Percentiles rank a stretch among this genome's conserved stretches.
Conservation (phyloP, 2,329 filamentous ascomycete species). For the Endoconidiophora laricicola region DNA sequence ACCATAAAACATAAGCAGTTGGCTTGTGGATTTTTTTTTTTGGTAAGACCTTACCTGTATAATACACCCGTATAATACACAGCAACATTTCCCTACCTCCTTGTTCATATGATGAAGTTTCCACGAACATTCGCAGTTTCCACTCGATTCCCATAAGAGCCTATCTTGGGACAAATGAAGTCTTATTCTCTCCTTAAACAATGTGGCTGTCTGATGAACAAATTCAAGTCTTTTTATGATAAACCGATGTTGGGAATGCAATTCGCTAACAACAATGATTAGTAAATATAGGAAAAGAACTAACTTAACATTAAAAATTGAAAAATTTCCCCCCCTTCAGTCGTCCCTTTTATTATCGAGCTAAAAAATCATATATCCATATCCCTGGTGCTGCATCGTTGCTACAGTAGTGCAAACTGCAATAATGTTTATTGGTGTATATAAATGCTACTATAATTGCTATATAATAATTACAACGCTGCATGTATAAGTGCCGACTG, state of each 20-base stretch:
- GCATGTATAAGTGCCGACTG: no score
- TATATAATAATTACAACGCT: no score
- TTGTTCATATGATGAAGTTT: conserved; percentile 49
- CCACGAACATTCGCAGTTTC: conserved; percentile 75
- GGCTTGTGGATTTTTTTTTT: neutral
- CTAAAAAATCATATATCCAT: conserved; percentile 1
- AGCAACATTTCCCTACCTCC: neutral
- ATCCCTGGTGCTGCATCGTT: conserved; percentile 15
- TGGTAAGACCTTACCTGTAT: conserved; percentile 2
- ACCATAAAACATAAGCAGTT: neutral
- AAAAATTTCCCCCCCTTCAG: neutral
- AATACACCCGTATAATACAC: neutral
- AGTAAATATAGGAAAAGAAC: neutral
- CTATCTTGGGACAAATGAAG: conserved; percentile 53
- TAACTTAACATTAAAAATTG: conserved; percentile 12
- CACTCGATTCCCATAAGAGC: conserved; percentile 58
- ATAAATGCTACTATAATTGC: no score
- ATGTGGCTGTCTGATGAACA: conserved; percentile 47
- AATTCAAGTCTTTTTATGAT: conserved; percentile 1
- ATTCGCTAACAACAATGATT: no score
- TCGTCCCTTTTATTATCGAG: conserved; percentile 16
- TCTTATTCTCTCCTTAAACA: conserved; percentile 44
- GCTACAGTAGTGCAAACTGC: no score
- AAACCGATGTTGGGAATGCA: neutral
- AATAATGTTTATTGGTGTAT: no score